Conservation (phyloP, 176 grass and related monocot species). For the Saccharum officinarum region DNA sequence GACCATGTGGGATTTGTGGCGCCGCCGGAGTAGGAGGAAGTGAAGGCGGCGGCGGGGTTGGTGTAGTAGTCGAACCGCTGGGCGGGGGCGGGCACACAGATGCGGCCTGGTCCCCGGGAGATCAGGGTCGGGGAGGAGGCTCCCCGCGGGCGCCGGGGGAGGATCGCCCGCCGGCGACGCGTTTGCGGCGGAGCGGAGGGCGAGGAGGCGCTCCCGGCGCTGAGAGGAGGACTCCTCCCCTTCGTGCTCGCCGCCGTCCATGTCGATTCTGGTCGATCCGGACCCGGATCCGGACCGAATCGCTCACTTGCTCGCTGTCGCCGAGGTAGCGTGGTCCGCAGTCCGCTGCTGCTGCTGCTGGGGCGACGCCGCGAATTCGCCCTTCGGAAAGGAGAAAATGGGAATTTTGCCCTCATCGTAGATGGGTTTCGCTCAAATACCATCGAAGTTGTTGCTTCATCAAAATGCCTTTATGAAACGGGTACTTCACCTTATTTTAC, state of each 20-base stretch:
- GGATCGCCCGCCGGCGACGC: slow-evolving; percentile 9
- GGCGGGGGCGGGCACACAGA: not conserved
- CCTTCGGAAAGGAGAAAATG: not conserved
- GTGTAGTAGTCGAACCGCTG: slow-evolving; percentile 56
- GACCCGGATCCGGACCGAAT: not conserved
- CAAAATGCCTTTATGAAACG: too few species aligned
- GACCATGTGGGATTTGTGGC: slow-evolving; percentile 3
- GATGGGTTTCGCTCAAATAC: too few species aligned
- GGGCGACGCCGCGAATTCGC: not conserved
- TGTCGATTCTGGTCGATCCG: not conserved
- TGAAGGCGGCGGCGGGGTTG: slow-evolving; percentile 55
- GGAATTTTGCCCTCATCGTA: too few species aligned
- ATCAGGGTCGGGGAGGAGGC: slow-evolving; percentile 41
- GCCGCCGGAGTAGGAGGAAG: slow-evolving; percentile 37
- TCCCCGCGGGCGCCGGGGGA: not conserved
- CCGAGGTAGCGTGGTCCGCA: not conserved
- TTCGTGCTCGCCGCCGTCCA: slow-evolving; percentile 38
- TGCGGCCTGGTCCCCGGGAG: not conserved
- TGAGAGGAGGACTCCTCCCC: slow-evolving; percentile 30
- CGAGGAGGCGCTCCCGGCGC: slow-evolving; percentile 55
- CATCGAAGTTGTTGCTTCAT: too few species aligned
- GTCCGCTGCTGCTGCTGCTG: not conserved
- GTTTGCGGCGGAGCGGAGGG: slow-evolving; percentile 37
- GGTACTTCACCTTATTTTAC: too few species aligned
- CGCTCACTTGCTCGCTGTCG: not conserved